Conservation (phyloP, 345 rosid genomes). For the Arabidopsis arenosa region DNA sequence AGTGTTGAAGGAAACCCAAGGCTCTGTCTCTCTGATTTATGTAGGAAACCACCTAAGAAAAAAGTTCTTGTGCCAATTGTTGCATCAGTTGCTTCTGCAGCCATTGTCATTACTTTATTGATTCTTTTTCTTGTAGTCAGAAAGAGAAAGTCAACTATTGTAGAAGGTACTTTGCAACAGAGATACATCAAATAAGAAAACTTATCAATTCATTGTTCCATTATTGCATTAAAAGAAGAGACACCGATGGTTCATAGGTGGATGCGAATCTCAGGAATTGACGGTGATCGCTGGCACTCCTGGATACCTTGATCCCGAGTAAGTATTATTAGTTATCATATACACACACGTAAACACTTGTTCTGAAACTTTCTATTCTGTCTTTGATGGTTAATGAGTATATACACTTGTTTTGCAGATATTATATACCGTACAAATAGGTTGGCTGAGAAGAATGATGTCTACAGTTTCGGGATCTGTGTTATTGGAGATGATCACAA, state of each 20-base stretch:
- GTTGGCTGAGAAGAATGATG: conserved; percentile 33
- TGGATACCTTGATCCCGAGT: conserved; percentile 26
- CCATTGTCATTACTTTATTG: conserved; percentile 5
- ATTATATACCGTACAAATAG: conserved; percentile 1
- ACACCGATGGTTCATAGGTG: conserved; percentile 44
- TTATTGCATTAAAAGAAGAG: background rate
- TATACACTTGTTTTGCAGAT: conserved; percentile 24
- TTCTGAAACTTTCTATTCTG: background rate
- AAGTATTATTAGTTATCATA: background rate
- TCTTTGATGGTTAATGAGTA: background rate
- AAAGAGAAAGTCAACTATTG: conserved; percentile 13
- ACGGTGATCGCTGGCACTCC: conserved; percentile 14
- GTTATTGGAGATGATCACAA: conserved; percentile 43
- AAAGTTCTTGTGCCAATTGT: conserved; percentile 1
- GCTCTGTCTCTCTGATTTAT: conserved; percentile 25
- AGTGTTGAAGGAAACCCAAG: conserved; percentile 31
- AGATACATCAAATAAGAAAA: background rate
- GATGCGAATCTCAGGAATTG: background rate
- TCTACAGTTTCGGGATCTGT: conserved; percentile 37
- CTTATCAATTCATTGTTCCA: background rate
- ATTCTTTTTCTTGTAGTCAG: conserved; percentile 20
- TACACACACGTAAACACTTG: background rate
- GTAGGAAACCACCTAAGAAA: conserved; percentile 6
- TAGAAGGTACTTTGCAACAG: conserved; percentile 17
- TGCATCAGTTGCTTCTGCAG: conserved; percentile 21